Evolutionary conservation across 345 rosid genomes (phyloP), one percentile per base, ranked within the genome.

Genomic region (Litchi chinensis): DNA sequence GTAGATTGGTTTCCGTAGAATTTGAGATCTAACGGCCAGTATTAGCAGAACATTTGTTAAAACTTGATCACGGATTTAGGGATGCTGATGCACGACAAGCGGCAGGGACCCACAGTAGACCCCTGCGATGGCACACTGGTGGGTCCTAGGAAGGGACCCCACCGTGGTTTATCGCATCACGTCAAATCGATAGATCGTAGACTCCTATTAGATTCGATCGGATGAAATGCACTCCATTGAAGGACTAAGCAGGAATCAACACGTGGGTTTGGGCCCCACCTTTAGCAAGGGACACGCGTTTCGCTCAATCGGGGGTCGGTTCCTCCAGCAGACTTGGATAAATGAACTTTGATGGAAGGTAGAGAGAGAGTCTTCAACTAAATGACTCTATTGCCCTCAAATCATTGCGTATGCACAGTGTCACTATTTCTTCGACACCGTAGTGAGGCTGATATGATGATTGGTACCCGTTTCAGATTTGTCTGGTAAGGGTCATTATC

Each of bases 71-170:
- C 52, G 8, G 64, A 21, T 59, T 24, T 8, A 12, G 72, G 64
- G 73, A 44, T 4, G 67, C 69, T 54, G 85, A 76, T 76, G 77
- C 77, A 71, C 80, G 78, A 56, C 77, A 76, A 71, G 43, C 10
- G 24, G 6, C n/a, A 8, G 77, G 81, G 71, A 11, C 77, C 81
- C 56, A 50, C 56, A 3, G 15, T 3, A 50, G 56, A 50, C 5
- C 56, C 56, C 56, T 13, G 56, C 15, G 56, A 3, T 15, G 56
- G 56, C 18, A 13, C 56, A 12, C 19, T 41, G 11, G 22, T 26
- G 76, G 81, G 76, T 10, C 76, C 81, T 22, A 0, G 24, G 37
- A 22, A 12, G 68, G 76, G 77, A 32, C 13, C 77, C 68, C 10
- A 37, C 48, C 5, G 8, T 10, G 32, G 40, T 11, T 24, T 12